Evolutionary conservation across 1,139 yeast species (phyloP).

Genomic region (Saccharomyces pastorianus): DNA sequence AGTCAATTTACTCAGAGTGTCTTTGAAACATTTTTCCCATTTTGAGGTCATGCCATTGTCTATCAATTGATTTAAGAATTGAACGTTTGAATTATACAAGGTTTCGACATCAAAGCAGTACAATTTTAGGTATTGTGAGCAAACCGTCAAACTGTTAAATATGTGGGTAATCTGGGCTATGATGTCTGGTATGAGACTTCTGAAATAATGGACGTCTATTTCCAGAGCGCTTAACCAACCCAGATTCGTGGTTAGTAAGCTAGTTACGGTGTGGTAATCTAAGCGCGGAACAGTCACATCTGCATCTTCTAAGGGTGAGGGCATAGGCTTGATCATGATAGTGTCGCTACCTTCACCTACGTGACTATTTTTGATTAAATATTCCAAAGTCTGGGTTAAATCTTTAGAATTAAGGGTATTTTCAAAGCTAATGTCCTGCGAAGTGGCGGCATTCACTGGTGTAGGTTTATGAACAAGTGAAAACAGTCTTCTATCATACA

Average conservation of each 20-base stretch:
- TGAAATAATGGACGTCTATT: conserved; percentile 36
- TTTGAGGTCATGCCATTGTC: conserved; percentile 40
- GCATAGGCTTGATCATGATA: conserved; percentile 36
- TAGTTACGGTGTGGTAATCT: conserved; percentile 18
- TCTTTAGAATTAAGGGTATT: background rate
- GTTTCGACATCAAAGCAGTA: conserved; percentile 46
- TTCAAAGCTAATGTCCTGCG: background rate
- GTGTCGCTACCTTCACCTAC: background rate
- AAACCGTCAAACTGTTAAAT: conserved; percentile 46
- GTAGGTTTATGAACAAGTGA: conserved; percentile 21
- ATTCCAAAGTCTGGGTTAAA: background rate
- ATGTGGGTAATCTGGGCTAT: conserved; percentile 32
- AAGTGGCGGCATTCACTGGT: background rate
- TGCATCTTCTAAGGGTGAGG: conserved; percentile 36
- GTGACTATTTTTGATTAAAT: background rate
- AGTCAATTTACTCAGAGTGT: conserved; percentile 29
- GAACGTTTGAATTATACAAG: conserved; percentile 42
- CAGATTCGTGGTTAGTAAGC: conserved; percentile 39
- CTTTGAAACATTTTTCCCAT: conserved; percentile 43
- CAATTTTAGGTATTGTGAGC: conserved; percentile 50
- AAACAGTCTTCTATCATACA: conserved; percentile 52
- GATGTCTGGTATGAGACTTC: conserved; percentile 25
- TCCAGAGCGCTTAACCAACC: conserved; percentile 48
- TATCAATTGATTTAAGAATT: conserved; percentile 41
- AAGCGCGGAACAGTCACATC: conserved; percentile 12